Conservation (phyloP, 768 basidiomycete genomes). For the Cystofilobasidium bisporidii region DNA sequence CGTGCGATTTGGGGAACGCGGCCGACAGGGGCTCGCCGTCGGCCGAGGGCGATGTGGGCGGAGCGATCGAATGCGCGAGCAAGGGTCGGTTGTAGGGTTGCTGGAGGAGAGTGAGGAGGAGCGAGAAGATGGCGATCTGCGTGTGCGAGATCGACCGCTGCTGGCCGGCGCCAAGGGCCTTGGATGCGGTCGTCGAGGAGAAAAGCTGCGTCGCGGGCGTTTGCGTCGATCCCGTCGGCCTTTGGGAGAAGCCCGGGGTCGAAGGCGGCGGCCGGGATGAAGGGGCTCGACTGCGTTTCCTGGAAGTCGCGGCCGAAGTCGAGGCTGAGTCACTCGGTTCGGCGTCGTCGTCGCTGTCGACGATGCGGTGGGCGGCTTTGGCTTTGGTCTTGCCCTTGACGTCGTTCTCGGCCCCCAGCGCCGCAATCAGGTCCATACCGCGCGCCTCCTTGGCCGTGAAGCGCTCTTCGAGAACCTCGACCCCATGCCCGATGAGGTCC, state of each 20-base stretch:
- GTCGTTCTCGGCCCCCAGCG: background rate
- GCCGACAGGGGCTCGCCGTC: constrained; percentile 8
- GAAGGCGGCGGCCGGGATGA: background rate
- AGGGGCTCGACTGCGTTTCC: constrained; percentile 36
- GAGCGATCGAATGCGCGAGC: constrained; percentile 53
- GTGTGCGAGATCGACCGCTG: constrained; percentile 42
- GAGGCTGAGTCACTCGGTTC: constrained; percentile 33
- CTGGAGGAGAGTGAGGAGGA: constrained; percentile 37
- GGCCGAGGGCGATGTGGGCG: constrained; percentile 33
- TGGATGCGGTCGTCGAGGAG: background rate
- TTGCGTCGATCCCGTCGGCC: background rate
- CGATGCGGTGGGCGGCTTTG: background rate
- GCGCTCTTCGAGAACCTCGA: background rate
- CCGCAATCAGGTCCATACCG: constrained; percentile 3
- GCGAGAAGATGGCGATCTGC: constrained; percentile 60
- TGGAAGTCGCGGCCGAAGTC: constrained; percentile 27
- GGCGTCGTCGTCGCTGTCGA: constrained; percentile 35
- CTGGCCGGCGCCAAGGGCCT: background rate
- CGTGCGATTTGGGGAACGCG: constrained; percentile 24
- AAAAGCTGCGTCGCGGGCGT: background rate
- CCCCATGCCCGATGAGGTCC: constrained; percentile 3
- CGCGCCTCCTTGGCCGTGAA: constrained; percentile 6
- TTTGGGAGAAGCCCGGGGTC: background rate
- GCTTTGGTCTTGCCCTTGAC: background rate
- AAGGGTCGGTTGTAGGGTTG: constrained; percentile 53